A percentile compares a stretch with the other conserved stretches of the same genome.
phyloP scores from a whole-genome alignment of 1,284 basidiomycete species.

The Puccinia sorghi region DNA sequence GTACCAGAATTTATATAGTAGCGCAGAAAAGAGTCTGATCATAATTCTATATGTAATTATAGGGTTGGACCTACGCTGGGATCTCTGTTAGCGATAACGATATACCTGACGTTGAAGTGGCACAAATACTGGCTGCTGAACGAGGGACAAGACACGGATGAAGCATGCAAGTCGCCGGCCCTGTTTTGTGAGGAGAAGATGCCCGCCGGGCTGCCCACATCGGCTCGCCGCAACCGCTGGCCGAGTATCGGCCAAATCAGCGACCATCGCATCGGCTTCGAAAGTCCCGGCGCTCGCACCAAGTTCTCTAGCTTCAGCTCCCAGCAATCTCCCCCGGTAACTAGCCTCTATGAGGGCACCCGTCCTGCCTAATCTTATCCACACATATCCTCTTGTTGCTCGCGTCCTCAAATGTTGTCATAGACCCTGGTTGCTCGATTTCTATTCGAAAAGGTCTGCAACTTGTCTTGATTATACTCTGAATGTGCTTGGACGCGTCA shows the following conservation, averaged over 20 bases:
- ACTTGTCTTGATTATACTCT: no score
- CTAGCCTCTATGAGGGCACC: conserved; percentile 30
- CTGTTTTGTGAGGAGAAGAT: conserved; percentile 42
- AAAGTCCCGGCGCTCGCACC: conserved; percentile 16
- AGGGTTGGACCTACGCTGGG: conserved; percentile 48
- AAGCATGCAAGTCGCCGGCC: conserved; percentile 43
- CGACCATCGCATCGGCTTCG: conserved; percentile 13
- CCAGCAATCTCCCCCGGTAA: conserved; percentile 21
- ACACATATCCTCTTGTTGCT: background rate
- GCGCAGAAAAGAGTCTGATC: no score
- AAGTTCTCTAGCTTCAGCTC: conserved; percentile 38
- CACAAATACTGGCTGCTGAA: conserved; percentile 48
- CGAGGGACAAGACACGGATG: conserved; percentile 47
- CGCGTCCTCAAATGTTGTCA: no score
- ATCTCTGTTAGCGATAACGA: conserved; percentile 38
- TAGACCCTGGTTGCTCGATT: background rate
- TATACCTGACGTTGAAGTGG: conserved; percentile 37
- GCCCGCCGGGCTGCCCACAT: background rate
- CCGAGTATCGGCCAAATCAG: conserved; percentile 28
- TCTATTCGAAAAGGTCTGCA: background rate
- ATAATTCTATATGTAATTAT: background rate
- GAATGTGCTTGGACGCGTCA: no score
- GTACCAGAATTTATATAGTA: background rate
- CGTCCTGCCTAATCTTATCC: background rate
- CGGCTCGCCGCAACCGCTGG: conserved; percentile 22